Base-by-base conservation (phyloP, 371 early-diverging fungal genomes). In the Rhizopus delemar region DNA sequence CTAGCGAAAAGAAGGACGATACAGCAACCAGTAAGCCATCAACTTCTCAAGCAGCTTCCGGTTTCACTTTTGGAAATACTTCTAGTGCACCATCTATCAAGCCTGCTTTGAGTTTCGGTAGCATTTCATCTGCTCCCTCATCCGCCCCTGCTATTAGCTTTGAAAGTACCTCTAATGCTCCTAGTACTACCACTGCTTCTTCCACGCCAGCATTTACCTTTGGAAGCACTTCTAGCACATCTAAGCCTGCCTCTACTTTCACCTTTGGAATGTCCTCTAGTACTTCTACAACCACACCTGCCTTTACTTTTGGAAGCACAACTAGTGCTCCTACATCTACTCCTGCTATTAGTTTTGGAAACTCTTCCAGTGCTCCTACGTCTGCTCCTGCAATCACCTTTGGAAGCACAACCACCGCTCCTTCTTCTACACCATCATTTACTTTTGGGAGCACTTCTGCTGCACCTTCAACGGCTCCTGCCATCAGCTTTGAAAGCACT, bases 161-260 rank as follows among this genome's bases (percentile, higher is more conserved):
- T 48, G 48, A 29, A 29, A 22, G 28, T 22, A 2, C 48, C 3
- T 2, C 43, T 5, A 43, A 2, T n/a, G 43, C 12, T 39, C 12
- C 39, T 39, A 39, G 9, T 7, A 7, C 39, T 39, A n/a, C 48
- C 8, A 29, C 48, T n/a, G 4, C 48, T 8, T 9, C 48, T 9
- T 8, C 48, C 31, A 29, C 5, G 8, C 29, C 48, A 2, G 48
- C 31, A 5, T 48, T 48, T 48, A 48, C 9, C 29, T 48, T 48
- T 28, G 48, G 48, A 29, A 52, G 36, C 43, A 29, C 46, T 7
- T 52, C 53, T 39, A 49, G 31, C 22, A 36, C 43, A 16, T 9
- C 51, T 15, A 8, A 15, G 3, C 8, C 46, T 29, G 6, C 15
- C 5, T 9, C 46, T 13, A 3, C 38, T 35, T 2, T 48, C n/a